phyloP scores from a whole-genome alignment of 371 early-diverging fungal species.

The Syncephalis plumigaleata region DNA sequence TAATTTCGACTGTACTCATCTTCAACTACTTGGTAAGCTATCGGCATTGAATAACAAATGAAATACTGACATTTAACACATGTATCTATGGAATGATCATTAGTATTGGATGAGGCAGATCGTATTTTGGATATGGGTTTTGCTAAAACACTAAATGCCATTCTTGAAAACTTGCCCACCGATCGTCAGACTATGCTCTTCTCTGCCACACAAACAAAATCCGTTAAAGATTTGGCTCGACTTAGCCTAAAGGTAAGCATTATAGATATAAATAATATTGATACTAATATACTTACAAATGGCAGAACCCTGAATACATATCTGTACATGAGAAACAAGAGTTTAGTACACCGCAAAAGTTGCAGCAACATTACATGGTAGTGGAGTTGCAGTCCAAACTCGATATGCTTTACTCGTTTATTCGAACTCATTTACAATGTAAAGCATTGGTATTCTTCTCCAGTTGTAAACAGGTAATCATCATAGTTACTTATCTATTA shows the following conservation, averaged over 20 bases:
- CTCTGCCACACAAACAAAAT: constrained; percentile 93
- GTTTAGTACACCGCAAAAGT: constrained; percentile 57
- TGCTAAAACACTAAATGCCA: constrained; percentile 84
- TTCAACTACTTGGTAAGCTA: constrained; percentile 56
- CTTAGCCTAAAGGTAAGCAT: constrained; percentile 40
- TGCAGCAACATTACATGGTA: constrained; percentile 73
- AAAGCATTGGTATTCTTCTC: constrained; percentile 79
- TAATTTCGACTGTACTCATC: constrained; percentile 67
- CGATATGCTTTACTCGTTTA: constrained; percentile 83
- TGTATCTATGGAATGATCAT: background rate
- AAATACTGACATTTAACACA: background rate
- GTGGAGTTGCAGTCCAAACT: constrained; percentile 69
- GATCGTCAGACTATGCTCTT: constrained; percentile 86
- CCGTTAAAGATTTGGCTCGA: constrained; percentile 82
- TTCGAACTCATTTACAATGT: constrained; percentile 70
- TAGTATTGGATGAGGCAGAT: constrained; percentile 97
- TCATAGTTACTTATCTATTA: background rate
- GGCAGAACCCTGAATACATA: constrained; percentile 79
- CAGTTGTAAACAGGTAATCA: constrained; percentile 67
- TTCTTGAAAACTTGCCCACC: constrained; percentile 75
- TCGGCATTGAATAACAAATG: background rate
- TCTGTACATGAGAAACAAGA: constrained; percentile 80
- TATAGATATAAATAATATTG: background rate
- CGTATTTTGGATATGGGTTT: constrained; percentile 91
- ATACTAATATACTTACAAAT: constrained; percentile 1